Evolutionary conservation across 257 asterid species (phyloP), one percentile per base, ranked within the genome.

Genomic region (Ocimum tenuiflorum): DNA sequence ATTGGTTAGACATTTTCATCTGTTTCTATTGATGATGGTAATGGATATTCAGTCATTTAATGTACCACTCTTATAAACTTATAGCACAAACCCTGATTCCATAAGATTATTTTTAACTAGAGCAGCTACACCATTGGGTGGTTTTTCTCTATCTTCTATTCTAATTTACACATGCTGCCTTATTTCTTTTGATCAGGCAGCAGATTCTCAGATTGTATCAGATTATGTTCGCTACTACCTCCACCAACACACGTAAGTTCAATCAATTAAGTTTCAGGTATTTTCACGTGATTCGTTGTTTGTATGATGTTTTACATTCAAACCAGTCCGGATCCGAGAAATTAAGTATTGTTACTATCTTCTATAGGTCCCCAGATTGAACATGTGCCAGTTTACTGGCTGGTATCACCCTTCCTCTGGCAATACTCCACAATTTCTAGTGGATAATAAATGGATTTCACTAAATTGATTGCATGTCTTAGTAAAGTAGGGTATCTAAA

Each of bases 151-250:
- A 18, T 22, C 43, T 24, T 20, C 59, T 47, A 29, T 15, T 31
- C 50, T 60, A 36, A 62, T 62, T 73, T 15, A 62, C 57, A 6
- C 52, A 38, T 74, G n/a, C 52, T n/a, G 59, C 58, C 42, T 35
- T 68, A 29, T n/a, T 31, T 68, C 38, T 66, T 59, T 56, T 71
- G 27, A 53, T 27, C 85, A 88, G 92, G 97, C 97, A 24, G 97
- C 97, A 49, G 95, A 90, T 75, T 85, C 97, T 6, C 96, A 90
- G 78, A 65, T 84, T 68, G 79, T 90, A 60, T 90, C 96, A 18
- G 97, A 90, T 63, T 90, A 90, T 67, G 91, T 88, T 45, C 95
- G 95, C 54, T 74, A 86, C 89, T 90, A 79, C 72, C 92, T 90
- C 64, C 92, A 90, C 70, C 96, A 90, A 68, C 97, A 88, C 83